phyloP scores from a whole-genome alignment of 345 rosid species.

The Rhodamnia rubescens region DNA sequence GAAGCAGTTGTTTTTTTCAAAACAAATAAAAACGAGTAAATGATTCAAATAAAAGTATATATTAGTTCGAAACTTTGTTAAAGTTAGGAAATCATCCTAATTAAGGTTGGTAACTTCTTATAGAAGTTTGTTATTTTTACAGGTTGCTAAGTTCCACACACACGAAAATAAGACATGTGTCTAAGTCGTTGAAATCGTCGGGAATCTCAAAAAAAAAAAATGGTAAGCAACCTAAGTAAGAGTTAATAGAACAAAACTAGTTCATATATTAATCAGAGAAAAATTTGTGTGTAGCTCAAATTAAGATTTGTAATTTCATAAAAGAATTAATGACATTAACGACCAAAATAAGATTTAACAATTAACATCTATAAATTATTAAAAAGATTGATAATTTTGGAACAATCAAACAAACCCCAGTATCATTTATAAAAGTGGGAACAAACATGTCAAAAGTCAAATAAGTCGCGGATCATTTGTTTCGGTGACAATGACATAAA shows the following conservation, averaged over 20 bases:
- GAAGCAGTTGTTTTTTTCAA: too few species aligned
- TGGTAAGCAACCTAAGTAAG: too few species aligned
- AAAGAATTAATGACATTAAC: neutral
- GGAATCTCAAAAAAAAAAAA: too few species aligned
- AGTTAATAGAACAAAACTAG: neutral
- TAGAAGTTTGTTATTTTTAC: too few species aligned
- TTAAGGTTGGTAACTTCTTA: too few species aligned
- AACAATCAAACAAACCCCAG: neutral
- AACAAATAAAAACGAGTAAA: too few species aligned
- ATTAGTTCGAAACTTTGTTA: too few species aligned
- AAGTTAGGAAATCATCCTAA: too few species aligned
- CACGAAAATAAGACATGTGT: too few species aligned
- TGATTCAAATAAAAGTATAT: too few species aligned
- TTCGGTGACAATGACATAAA: neutral
- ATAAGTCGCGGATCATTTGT: fast-evolving
- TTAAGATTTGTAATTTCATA: neutral
- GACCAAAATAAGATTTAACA: neutral
- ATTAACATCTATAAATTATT: neutral
- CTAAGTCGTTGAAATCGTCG: too few species aligned
- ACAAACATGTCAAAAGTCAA: neutral
- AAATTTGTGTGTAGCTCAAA: fast-evolving
- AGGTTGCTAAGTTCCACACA: too few species aligned
- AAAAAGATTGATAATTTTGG: neutral
- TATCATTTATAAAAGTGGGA: neutral
- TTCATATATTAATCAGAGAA: neutral